Evolutionary conservation across 1,139 yeast species (phyloP).

Genomic region (Sugiyamaella japonica): DNA sequence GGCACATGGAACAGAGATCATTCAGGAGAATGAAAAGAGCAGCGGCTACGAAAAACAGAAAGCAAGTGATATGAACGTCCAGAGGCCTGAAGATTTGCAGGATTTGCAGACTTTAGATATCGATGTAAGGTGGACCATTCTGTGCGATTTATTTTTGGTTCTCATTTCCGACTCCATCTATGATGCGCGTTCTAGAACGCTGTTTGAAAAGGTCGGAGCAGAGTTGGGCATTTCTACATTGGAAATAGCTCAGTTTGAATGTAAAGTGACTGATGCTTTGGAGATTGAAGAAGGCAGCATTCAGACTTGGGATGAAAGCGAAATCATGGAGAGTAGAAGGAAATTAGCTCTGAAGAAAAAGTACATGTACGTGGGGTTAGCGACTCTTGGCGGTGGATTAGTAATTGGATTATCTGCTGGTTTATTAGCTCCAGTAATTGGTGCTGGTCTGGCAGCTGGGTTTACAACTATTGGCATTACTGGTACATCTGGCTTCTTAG

Average conservation of each 20-base stretch:
- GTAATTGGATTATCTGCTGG: constrained; percentile 97
- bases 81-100: constrained; percentile 42
- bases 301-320: constrained; percentile 74
- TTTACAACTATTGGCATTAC: constrained; percentile 89
- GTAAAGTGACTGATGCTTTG: constrained; percentile 83
- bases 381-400: constrained; percentile 95
- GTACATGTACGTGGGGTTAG: constrained; percentile 86
- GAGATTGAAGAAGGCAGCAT: constrained; percentile 77
- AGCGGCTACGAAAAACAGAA: constrained; percentile 6
- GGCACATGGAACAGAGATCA: constrained; percentile 9
- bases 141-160: constrained; percentile 84
- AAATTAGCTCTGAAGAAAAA: constrained; percentile 65
- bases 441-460: constrained; percentile 98
- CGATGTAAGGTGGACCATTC: constrained; percentile 88
- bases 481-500: constrained; percentile 88
- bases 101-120: constrained; percentile 51
- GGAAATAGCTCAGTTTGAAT: constrained; percentile 85
- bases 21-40: constrained; percentile 17
- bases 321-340: constrained; percentile 67
- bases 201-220: constrained; percentile 65
- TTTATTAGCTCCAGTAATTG: constrained; percentile 92
- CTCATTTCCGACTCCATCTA: constrained; percentile 82
- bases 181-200: constrained; percentile 83
- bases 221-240: constrained; percentile 56
- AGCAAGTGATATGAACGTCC: constrained; percentile 28